Base-by-base conservation (phyloP, 1,284 basidiomycete genomes). In the Fistulinella cinereoalba region DNA sequence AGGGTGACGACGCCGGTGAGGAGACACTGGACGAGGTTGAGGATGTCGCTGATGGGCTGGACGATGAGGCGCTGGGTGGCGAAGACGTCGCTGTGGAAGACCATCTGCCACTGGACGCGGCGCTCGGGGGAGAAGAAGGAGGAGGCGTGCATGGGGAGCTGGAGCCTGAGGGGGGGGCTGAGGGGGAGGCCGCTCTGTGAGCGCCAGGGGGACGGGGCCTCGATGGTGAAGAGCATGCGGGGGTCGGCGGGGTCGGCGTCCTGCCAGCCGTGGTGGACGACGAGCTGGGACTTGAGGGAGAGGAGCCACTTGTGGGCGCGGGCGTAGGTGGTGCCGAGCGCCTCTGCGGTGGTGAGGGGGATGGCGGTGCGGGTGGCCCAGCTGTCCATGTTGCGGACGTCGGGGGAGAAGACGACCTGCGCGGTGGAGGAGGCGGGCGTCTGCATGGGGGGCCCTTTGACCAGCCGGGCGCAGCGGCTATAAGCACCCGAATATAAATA, bases 71-170 rank as follows among this genome's bases (percentile, higher is more conserved):
- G 77, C 53, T 88, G 78, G 36, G 81, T 83, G 54, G 85, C 85
- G 70, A 89, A 90, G 48, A 83, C 80, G 62, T 88, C 85, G 59
- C 80, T 81, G 65, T 90, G 86, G 64, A 90, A 90, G 54, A 88
- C 85, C 87, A 90, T 89, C 65, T 90, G 81, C 87, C 88, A 90
- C 61, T 89, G 87, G 37, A 89, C 77, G 52, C 85, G 78, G 56
- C 88, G 73, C 64, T 89, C 85, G 12, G 86, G 85, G 43, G 83
- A 85, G 70, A 90, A 90, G 68, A 90, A 90, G 16, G 87, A 87
- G 25, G 82, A 83, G 39, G 86, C 87, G 54, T 89, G 79, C 47
- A 81, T 71, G 7, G 87, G 87, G 40, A 88, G 76, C 60, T 86
- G 81, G 9, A 89, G 71, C 41, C 76, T 81, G 54, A 87, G 72